phyloP scores from a whole-genome alignment of 371 early-diverging fungal species.

The Mortierella sp. region DNA sequence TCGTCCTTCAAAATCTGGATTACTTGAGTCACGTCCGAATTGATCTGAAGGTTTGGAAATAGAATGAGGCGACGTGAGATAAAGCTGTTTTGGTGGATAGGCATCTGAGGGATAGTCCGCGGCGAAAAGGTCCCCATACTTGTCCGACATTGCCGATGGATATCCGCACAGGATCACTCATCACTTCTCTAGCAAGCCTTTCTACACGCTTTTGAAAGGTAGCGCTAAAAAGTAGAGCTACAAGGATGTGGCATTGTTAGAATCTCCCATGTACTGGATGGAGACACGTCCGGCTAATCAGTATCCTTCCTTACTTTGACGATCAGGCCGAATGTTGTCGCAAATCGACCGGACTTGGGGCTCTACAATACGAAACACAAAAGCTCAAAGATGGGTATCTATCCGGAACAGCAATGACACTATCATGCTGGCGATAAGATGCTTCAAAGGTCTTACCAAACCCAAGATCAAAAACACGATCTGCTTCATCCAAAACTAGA shows the following conservation, averaged over 20 bases:
- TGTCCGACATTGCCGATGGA: constrained; percentile 75
- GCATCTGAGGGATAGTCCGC: not conserved
- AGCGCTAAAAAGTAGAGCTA: constrained; percentile 98
- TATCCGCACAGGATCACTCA: constrained; percentile 92
- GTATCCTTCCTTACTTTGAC: constrained; percentile 79
- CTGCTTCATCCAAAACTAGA: constrained; percentile 96
- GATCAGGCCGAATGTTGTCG: constrained; percentile 84
- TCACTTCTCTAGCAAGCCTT: constrained; percentile 88
- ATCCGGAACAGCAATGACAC: not conserved
- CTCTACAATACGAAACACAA: constrained; percentile 58
- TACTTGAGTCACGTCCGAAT: constrained; percentile 82
- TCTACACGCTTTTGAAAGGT: constrained; percentile 99
- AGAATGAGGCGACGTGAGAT: constrained; percentile 1
- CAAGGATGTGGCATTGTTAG: constrained; percentile 12
- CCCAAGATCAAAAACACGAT: constrained; percentile 96
- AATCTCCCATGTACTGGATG: not conserved
- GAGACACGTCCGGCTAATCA: not conserved
- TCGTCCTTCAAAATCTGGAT: constrained; percentile 73
- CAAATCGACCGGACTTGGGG: constrained; percentile 96
- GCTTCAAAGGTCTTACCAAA: constrained; percentile 75
- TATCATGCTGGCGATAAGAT: not conserved
- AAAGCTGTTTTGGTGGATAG: not conserved
- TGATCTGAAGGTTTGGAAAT: constrained; percentile 57
- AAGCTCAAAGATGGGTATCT: not conserved
- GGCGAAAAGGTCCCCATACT: constrained; percentile 21